Evolutionary conservation across 306 rosid genomes (phyloP).

Genomic region (Medicago truncatula): MtrunA17r5.0-ANR NC_053043.1:4697001-4697500

Average conservation of each 20-base stretch:
- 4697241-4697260: neutral
- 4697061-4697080: too few species aligned
- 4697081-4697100: too few species aligned
- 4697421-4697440: neutral
- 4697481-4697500: neutral
- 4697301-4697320: too few species aligned
- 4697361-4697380: neutral
- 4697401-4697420: neutral
- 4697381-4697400: neutral
- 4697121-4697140: too few species aligned
- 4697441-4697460: neutral
- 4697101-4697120: too few species aligned
- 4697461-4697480: neutral
- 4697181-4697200: too few species aligned
- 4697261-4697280: neutral
- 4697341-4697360: neutral
- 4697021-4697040: too few species aligned
- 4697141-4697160: too few species aligned
- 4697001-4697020: too few species aligned
- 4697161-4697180: too few species aligned
- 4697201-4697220: neutral
- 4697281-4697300: too few species aligned
- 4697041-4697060: too few species aligned
- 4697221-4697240: neutral
- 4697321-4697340: neutral